phyloP scores from a whole-genome alignment of 202 grass and related monocot genomes.

The Schoenoplectus triqueter region DNA sequence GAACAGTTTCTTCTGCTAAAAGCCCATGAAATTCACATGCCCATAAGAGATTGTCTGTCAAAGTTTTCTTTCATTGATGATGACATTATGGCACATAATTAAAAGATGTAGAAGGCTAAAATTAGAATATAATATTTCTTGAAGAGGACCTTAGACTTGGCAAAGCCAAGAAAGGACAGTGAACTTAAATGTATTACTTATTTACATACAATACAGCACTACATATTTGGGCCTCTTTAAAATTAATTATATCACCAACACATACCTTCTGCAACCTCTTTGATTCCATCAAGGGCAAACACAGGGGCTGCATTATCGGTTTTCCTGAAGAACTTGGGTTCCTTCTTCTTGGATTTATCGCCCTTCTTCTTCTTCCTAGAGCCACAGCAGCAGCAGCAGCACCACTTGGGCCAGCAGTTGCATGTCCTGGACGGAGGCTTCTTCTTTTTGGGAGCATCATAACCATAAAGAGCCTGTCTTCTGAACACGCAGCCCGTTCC shows the following conservation, averaged over 20 bases:
- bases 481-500: conserved; percentile 89
- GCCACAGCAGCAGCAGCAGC: conserved; percentile 61
- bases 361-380: conserved; percentile 71
- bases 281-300: conserved; percentile 67
- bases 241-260: conserved; percentile 18
- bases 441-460: conserved; percentile 89
- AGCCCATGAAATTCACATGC: neutral
- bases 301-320: conserved; percentile 68
- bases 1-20: neutral
- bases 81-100: neutral
- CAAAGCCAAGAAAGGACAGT: neutral
- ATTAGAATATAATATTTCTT: neutral
- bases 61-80: neutral
- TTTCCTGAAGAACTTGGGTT: conserved; percentile 65
- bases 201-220: conserved; percentile 16
- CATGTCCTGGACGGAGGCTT: conserved; percentile 86
- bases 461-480: conserved; percentile 86
- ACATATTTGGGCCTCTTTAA: conserved; percentile 8
- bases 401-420: conserved; percentile 95
- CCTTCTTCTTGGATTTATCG: conserved; percentile 59
- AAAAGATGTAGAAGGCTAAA: neutral
- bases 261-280: conserved; percentile 44
- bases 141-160: neutral
- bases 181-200: conserved; percentile 26
- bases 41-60: neutral